phyloP scores from a whole-genome alignment of 805 yeast species.

The Hanseniaspora mollemarum region DNA sequence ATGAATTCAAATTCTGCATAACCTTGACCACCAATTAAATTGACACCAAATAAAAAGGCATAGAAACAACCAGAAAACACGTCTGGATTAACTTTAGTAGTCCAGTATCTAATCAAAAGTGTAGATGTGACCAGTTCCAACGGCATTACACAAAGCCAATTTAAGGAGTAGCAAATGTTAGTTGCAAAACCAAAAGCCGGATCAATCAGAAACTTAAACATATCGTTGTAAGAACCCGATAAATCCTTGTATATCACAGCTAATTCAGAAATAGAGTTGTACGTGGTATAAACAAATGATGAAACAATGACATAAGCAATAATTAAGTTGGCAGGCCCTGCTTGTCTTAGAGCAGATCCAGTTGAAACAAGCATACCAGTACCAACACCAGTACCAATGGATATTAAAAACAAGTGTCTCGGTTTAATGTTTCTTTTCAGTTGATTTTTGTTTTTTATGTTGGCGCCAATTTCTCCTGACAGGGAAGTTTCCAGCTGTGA shows the following conservation, averaged over 20 bases:
- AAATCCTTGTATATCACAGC: slow-evolving; percentile 33
- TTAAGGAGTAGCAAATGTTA: slow-evolving; percentile 57
- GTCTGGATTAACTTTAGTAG: slow-evolving; percentile 36
- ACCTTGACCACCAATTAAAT: slow-evolving; percentile 50
- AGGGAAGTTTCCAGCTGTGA: slow-evolving; percentile 12
- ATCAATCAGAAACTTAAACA: slow-evolving; percentile 39
- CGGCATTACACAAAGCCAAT: slow-evolving; percentile 53
- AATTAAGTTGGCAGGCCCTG: slow-evolving; percentile 42
- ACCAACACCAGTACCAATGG: slow-evolving; percentile 78
- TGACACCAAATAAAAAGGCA: slow-evolving; percentile 39
- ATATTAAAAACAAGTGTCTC: slow-evolving; percentile 58
- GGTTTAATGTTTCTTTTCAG: slow-evolving; percentile 29
- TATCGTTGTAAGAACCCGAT: slow-evolving; percentile 34
- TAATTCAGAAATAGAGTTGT: slow-evolving; percentile 47
- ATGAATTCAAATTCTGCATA: slow-evolving; percentile 60
- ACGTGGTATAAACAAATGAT: slow-evolving; percentile 45
- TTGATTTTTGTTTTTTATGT: slow-evolving; percentile 16
- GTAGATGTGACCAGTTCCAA: slow-evolving; percentile 53
- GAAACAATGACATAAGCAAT: slow-evolving; percentile 51
- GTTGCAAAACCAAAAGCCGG: slow-evolving; percentile 62
- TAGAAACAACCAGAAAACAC: slow-evolving; percentile 49
- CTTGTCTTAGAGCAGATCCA: slow-evolving; percentile 37
- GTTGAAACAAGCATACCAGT: slow-evolving; percentile 56
- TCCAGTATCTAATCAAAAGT: slow-evolving; percentile 45
- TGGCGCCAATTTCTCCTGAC: slow-evolving; percentile 1